These are phyloP conservation scores for Metarhizium anisopliae DNA, from an alignment of 2,329 filamentous ascomycete species.

Conservation along the genomic window DNA sequence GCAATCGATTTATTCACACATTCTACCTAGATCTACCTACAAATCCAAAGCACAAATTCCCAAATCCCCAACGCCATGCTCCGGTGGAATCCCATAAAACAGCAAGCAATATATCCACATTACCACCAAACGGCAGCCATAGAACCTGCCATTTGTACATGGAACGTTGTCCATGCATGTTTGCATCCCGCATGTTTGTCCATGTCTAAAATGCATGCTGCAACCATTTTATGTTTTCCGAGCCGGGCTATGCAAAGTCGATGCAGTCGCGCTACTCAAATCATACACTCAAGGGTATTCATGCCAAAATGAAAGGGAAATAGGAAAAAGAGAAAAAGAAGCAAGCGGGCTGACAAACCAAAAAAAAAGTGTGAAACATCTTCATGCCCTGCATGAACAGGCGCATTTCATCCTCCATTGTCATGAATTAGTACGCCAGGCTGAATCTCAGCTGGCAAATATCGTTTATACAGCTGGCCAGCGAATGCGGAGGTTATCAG, in stretches of 20 bases:
- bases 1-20: constrained; percentile 3
- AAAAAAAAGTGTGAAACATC: neutral
- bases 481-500: constrained; percentile 66
- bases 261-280: constrained; percentile 11
- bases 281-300: constrained; percentile 11
- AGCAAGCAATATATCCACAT: neutral
- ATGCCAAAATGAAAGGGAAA: constrained; percentile 3
- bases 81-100: neutral
- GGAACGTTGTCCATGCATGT: neutral
- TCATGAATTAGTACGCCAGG: neutral
- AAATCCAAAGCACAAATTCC: constrained; percentile 1
- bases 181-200: neutral
- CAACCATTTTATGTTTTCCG: constrained; percentile 6
- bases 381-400: neutral
- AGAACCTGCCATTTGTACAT: constrained; percentile 3
- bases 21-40: constrained; percentile 12
- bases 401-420: neutral
- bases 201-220: constrained; percentile 5
- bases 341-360: neutral
- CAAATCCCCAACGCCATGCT: constrained; percentile 6
- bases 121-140: neutral
- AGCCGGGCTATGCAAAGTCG: constrained; percentile 12
- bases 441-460: neutral
- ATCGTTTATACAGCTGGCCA: constrained; percentile 43
- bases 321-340: neutral